Evolutionary conservation across 1,284 basidiomycete species (phyloP).

Genomic region (Heliocybe sulcata): DNA sequence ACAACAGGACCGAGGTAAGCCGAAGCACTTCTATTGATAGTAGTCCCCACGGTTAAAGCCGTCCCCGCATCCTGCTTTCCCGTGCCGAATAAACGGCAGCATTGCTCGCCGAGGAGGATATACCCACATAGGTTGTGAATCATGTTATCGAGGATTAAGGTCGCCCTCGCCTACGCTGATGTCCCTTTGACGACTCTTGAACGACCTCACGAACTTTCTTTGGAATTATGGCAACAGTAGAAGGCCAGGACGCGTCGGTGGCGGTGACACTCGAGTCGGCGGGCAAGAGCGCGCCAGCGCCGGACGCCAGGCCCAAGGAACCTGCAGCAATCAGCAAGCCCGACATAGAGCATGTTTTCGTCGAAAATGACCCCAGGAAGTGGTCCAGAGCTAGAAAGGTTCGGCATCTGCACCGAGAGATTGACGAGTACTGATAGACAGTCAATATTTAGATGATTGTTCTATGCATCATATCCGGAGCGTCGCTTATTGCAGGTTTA

Average conservation of each 20-base stretch:
- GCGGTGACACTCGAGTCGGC: background rate
- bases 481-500: constrained; percentile 64
- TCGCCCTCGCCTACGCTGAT: background rate
- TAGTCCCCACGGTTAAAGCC: background rate
- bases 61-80: background rate
- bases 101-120: background rate
- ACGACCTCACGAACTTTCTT: background rate
- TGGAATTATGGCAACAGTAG: background rate
- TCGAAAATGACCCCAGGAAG: constrained; percentile 70
- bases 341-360: constrained; percentile 64
- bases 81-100: background rate
- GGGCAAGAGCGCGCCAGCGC: background rate
- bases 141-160: background rate
- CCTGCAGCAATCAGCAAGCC: background rate
- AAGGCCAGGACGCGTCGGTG: background rate
- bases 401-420: constrained; percentile 2
- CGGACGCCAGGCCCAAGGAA: background rate
- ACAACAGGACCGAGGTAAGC: background rate
- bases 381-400: constrained; percentile 72
- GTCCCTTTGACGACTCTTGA: background rate
- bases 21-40: background rate
- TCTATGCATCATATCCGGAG: constrained; percentile 50
- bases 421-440: constrained; percentile 1
- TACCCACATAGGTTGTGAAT: background rate
- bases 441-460: constrained; percentile 42